phyloP scores from a whole-genome alignment of 2,329 filamentous ascomycete species.

The Sclerotinia spermophila region DNA sequence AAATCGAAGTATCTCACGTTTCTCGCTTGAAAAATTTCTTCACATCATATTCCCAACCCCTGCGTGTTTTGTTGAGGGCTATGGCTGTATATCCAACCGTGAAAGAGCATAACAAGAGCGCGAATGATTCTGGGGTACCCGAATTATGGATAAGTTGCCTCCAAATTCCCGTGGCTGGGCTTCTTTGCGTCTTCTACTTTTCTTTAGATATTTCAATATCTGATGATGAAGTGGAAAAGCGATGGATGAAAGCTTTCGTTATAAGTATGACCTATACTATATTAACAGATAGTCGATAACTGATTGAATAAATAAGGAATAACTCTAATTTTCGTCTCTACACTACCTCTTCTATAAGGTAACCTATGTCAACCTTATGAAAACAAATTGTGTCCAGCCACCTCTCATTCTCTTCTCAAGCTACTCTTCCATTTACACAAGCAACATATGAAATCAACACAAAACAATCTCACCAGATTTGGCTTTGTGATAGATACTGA shows the following conservation, averaged over 20 bases:
- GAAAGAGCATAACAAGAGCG: too few species aligned
- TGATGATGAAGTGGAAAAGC: not conserved
- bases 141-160: not conserved
- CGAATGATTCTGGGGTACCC: not conserved
- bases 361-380: too few species aligned
- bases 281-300: not conserved
- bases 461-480: not conserved
- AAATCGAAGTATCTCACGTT: not conserved
- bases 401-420: not conserved
- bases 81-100: not conserved
- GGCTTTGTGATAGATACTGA: too few species aligned
- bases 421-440: not conserved
- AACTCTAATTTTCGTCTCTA: not conserved
- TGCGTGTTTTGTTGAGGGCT: not conserved
- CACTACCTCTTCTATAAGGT: not conserved
- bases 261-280: not conserved
- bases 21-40: not conserved
- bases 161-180: rapidly evolving
- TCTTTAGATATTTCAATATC: not conserved
- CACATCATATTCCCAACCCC: not conserved
- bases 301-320: too few species aligned
- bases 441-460: not conserved
- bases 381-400: not conserved
- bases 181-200: not conserved
- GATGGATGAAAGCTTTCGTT: not conserved